Evolutionary conservation across 2,329 filamentous ascomycete genomes (phyloP).

Genomic region (Graphilbum fragrans): DNA sequence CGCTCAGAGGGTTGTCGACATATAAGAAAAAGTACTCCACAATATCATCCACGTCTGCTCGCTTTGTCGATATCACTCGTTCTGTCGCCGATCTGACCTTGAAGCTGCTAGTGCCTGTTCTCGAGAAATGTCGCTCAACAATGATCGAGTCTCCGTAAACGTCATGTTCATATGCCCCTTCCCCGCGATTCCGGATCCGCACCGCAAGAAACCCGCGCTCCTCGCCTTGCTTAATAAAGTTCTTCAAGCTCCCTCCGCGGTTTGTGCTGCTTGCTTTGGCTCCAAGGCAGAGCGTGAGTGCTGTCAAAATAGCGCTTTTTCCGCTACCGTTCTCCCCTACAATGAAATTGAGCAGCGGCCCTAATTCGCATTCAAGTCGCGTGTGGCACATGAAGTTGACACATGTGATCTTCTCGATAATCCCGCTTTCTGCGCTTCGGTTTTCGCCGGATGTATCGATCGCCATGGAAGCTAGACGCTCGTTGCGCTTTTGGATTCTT

Average conservation of each 20-base stretch:
- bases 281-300: conserved; percentile 85
- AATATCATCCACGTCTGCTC: conserved; percentile 80
- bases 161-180: conserved; percentile 72
- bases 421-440: conserved; percentile 66
- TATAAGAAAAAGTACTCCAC: conserved; percentile 87
- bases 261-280: conserved; percentile 90
- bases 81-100: conserved; percentile 68
- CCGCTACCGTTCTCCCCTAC: conserved; percentile 96
- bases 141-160: conserved; percentile 75
- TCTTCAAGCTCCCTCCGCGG: conserved; percentile 78
- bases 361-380: conserved; percentile 70
- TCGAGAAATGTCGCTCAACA: conserved; percentile 82
- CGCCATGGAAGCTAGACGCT: conserved; percentile 8
- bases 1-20: conserved; percentile 93
- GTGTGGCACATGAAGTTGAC: conserved; percentile 96
- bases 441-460: conserved; percentile 43
- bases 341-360: conserved; percentile 94
- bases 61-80: conserved; percentile 67
- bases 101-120: conserved; percentile 64
- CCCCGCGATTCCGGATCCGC: conserved; percentile 80
- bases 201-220: conserved; percentile 69
- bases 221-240: conserved; percentile 75
- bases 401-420: conserved; percentile 78
- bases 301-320: conserved; percentile 91
- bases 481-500: conserved; percentile 36